phyloP scores from a whole-genome alignment of 352 stramenopile genomes.

The Phytophthora aleatoria region DNA sequence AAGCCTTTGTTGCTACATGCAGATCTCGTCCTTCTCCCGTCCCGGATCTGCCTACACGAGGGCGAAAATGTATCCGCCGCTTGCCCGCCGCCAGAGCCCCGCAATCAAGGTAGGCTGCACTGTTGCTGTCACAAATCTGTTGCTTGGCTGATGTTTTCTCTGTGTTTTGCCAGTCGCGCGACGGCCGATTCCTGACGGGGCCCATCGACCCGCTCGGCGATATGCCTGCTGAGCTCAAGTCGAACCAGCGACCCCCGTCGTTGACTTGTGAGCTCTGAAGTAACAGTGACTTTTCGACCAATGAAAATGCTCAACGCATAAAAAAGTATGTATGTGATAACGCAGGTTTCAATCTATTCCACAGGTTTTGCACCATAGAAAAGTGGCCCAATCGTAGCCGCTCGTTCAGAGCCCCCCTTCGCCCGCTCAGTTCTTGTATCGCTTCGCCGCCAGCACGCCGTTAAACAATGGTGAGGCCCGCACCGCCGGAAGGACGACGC shows the following conservation, averaged over 20 bases:
- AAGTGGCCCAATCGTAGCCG: slow-evolving; percentile 16
- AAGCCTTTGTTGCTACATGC: background rate
- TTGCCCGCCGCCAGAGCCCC: slow-evolving; percentile 46
- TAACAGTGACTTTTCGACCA: slow-evolving; percentile 23
- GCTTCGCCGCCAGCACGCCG: slow-evolving; percentile 18
- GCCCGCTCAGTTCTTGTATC: slow-evolving; percentile 38
- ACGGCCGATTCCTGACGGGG: slow-evolving; percentile 38
- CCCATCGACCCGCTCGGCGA: slow-evolving; percentile 71
- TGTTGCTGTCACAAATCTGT: background rate
- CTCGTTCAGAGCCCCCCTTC: slow-evolving; percentile 21
- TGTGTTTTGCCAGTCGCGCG: slow-evolving; percentile 42
- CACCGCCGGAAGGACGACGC: slow-evolving; percentile 14
- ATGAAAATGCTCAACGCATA: slow-evolving; percentile 9
- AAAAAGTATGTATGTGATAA: slow-evolving; percentile 6
- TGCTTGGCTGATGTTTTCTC: background rate
- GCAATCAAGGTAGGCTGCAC: slow-evolving; percentile 45
- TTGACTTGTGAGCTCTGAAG: slow-evolving; percentile 40
- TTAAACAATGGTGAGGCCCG: slow-evolving; percentile 16
- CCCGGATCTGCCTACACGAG: slow-evolving; percentile 75
- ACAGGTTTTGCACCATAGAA: slow-evolving; percentile 18
- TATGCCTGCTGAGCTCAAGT: slow-evolving; percentile 37
- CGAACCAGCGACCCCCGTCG: slow-evolving; percentile 66
- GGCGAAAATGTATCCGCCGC: slow-evolving; percentile 61
- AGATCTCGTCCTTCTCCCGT: slow-evolving; percentile 81
- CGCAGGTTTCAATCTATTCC: background rate